These are phyloP conservation scores for Blastocystis sp. DNA, from an alignment of 352 stramenopile genomes.

Conservation along the genomic window DNA sequence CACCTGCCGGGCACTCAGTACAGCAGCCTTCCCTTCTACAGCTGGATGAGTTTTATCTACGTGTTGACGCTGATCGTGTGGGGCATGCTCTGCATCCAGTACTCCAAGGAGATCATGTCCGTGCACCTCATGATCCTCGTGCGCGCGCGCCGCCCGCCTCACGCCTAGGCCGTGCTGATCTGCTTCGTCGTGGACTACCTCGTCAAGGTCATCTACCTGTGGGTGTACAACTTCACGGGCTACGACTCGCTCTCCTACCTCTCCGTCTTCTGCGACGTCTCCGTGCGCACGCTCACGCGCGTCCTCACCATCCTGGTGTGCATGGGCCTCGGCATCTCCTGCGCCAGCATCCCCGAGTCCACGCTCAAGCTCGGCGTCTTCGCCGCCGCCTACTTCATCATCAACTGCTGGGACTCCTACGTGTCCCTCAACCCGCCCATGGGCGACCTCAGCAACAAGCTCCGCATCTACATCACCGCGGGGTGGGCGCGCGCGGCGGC, in stretches of 20 bases:
- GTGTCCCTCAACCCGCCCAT: not conserved
- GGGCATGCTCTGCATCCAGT: conserved; percentile 64
- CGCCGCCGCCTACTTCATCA: conserved; percentile 32
- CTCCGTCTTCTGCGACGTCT: conserved; percentile 34
- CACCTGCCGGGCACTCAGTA: conserved; percentile 59
- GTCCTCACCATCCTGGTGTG: conserved; percentile 66
- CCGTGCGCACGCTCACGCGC: conserved; percentile 60
- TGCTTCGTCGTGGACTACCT: conserved; percentile 61
- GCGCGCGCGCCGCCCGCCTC: not conserved
- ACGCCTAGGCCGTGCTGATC: conserved; percentile 33
- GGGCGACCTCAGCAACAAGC: not conserved
- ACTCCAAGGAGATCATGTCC: conserved; percentile 68
- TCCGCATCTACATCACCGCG: conserved; percentile 54
- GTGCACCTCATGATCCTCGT: conserved; percentile 68
- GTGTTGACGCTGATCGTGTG: conserved; percentile 49
- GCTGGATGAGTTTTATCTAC: conserved; percentile 56
- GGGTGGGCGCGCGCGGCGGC: not conserved
- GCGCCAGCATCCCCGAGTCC: conserved; percentile 26
- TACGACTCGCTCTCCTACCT: conserved; percentile 38
- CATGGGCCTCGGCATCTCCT: conserved; percentile 63
- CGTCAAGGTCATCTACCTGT: conserved; percentile 61
- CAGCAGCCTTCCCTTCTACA: conserved; percentile 65
- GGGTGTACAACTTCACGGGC: conserved; percentile 59
- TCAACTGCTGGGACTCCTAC: conserved; percentile 45
- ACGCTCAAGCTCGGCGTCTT: conserved; percentile 60